phyloP scores from a whole-genome alignment of 495 filamentous ascomycete species.

The Hypoxylon trugodes region DNA sequence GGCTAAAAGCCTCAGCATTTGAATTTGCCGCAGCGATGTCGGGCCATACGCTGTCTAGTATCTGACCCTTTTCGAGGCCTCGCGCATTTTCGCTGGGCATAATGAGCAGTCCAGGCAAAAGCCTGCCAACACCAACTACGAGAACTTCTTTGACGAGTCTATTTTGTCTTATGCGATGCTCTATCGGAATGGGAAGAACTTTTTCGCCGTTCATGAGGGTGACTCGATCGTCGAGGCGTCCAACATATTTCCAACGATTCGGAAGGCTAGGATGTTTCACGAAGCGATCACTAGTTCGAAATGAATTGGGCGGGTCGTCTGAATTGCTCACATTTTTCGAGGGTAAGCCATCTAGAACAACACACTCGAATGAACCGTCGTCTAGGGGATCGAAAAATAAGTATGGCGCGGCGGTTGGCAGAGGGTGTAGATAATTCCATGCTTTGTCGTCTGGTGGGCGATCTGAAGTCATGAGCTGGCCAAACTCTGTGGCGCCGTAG shows the following conservation, averaged over 20 bases:
- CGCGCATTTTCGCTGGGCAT: not conserved
- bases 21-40: too few species aligned
- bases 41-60: too few species aligned
- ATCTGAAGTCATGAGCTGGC: not conserved
- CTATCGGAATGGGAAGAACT: not conserved
- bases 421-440: not conserved
- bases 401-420: not conserved
- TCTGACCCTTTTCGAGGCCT: too few species aligned
- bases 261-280: not conserved
- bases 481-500: not conserved
- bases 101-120: not conserved
- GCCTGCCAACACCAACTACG: not conserved
- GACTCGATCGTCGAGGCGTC: not conserved
- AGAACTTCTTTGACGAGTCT: not conserved
- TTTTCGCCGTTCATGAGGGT: not conserved
- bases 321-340: not conserved
- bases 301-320: not conserved
- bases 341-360: not conserved
- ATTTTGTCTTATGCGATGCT: not conserved
- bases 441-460: not conserved
- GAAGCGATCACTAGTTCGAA: not conserved
- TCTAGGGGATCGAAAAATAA: not conserved
- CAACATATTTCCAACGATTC: not conserved
- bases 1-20: too few species aligned
- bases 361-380: not conserved